Evolutionary conservation across 306 rosid genomes (phyloP), one percentile per base, ranked within the genome.

Genomic region (Quercus suber): DNA sequence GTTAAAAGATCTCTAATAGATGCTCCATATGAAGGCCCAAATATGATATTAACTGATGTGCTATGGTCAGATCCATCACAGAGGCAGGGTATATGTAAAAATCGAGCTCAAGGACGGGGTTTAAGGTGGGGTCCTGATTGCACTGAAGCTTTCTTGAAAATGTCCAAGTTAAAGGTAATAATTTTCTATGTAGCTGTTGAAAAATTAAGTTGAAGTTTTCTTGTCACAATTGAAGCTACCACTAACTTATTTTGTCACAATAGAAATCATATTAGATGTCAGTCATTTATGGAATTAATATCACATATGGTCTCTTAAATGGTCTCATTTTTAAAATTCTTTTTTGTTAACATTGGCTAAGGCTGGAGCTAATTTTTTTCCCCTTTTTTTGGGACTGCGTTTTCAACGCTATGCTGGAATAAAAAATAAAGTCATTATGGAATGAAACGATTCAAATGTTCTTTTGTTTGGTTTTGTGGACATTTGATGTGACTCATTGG

Each of bases 41-140:
- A 88, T 79, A 68, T 88, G 68, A 60, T 91, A 80, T 87, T 94
- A 89, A 82, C 91, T 70, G 98, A 94, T 72, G 81, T 92, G 52
- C 82, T 94, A 45, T 94, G 97, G 97, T 94, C 98, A 25, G 89
- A 87, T 84, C 98, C 98, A 78, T 89, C 92, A 33, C 85, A 82
- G 55, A 87, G 75, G 76, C 85, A 90, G 73, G 97, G 98, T 82
- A 79, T 90, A 74, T 78, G 92, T 82, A 88, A 81, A 81, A 94
- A 86, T 76, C 78, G 85, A 53, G 86, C 83, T 84, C 80, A 76
- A 76, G 88, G 88, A 70, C 80, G 80, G 33, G 98, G 97, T 79
- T 84, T 94, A 52, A 84, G 87, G 87, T 94, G 97, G 93, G 98
- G 98, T 86, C 93, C 97, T 76, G 97, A 92, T 88, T 89, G 91